A percentile compares a stretch with the other conserved stretches of the same genome.
These are phyloP conservation scores for Capronia epimyces DNA, from an alignment of 2,329 filamentous ascomycete species.

Conservation along the genomic window DNA sequence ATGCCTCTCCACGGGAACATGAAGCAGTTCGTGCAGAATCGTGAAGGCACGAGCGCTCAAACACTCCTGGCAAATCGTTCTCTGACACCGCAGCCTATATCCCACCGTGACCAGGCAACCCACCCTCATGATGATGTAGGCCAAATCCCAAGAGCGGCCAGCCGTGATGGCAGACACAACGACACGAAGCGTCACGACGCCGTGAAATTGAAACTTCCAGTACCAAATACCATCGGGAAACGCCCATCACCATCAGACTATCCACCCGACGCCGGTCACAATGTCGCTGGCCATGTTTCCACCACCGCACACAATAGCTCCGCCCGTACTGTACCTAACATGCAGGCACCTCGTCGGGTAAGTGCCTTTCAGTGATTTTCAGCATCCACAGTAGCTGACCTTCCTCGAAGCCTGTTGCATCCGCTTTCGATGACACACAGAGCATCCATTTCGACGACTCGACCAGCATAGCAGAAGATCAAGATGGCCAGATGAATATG, in stretches of 20 bases:
- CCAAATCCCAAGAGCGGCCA: not conserved
- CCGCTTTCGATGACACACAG: slow-evolving; percentile 24
- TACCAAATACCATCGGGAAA: slow-evolving; percentile 15
- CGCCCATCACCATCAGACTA: slow-evolving; percentile 3
- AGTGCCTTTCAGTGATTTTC: not conserved
- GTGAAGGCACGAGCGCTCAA: slow-evolving; percentile 1
- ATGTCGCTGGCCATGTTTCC: not conserved
- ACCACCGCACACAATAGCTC: not conserved
- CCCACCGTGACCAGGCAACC: slow-evolving; percentile 10
- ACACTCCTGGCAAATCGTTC: slow-evolving; percentile 6
- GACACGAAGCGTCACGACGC: slow-evolving; percentile 4
- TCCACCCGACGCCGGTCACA: not conserved
- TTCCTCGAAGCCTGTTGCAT: not conserved
- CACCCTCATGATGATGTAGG: slow-evolving; percentile 6
- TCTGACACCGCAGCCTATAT: slow-evolving; percentile 18
- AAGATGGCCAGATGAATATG: not conserved
- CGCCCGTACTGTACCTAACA: not conserved
- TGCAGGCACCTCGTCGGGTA: not conserved
- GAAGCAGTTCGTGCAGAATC: slow-evolving; percentile 14
- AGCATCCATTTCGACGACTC: slow-evolving; percentile 25
- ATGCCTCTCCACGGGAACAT: slow-evolving; percentile 19
- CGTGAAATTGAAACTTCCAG: slow-evolving; percentile 13
- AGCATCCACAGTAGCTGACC: slow-evolving; percentile 1
- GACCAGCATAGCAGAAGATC: slow-evolving; percentile 13
- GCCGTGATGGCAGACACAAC: slow-evolving; percentile 1